Conservation (phyloP, 768 basidiomycete genomes). For the Collybia sp. region DNA sequence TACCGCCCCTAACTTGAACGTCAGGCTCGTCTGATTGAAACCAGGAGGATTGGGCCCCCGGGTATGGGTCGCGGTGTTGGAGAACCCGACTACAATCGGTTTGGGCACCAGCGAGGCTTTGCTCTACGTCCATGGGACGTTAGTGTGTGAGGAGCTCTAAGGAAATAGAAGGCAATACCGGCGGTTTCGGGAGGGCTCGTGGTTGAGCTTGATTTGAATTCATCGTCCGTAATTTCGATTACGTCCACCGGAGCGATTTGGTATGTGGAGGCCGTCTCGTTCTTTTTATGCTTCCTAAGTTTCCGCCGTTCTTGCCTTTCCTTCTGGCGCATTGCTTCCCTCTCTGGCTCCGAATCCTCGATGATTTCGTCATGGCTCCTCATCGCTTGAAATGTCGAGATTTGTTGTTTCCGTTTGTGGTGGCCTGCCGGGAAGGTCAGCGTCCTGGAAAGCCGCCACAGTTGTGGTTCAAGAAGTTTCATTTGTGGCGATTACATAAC, state of each 20-base stretch:
- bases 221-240: conserved; percentile 19
- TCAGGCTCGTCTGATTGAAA: too few relatives aligned
- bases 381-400: conserved; percentile 1
- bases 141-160: too few relatives aligned
- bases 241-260: conserved; percentile 1
- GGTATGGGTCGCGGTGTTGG: too few relatives aligned
- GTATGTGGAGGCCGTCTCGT: background rate
- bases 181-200: too few relatives aligned
- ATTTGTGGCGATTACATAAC: conserved; percentile 9
- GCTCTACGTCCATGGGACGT: too few relatives aligned
- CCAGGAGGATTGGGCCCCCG: too few relatives aligned
- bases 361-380: conserved; percentile 35
- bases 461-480: background rate
- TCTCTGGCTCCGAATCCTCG: conserved; percentile 72
- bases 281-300: background rate
- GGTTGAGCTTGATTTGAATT: background rate
- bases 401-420: background rate
- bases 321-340: conserved; percentile 31
- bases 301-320: conserved; percentile 8
- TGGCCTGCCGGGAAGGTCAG: too few relatives aligned
- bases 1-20: too few relatives aligned
- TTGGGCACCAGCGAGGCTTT: too few relatives aligned
- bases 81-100: too few relatives aligned
- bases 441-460: too few relatives aligned
- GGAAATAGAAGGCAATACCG: too few relatives aligned